These are phyloP conservation scores for Xylariaceae sp. DNA, from an alignment of 2,329 filamentous ascomycete genomes.

Conservation along the genomic window DNA sequence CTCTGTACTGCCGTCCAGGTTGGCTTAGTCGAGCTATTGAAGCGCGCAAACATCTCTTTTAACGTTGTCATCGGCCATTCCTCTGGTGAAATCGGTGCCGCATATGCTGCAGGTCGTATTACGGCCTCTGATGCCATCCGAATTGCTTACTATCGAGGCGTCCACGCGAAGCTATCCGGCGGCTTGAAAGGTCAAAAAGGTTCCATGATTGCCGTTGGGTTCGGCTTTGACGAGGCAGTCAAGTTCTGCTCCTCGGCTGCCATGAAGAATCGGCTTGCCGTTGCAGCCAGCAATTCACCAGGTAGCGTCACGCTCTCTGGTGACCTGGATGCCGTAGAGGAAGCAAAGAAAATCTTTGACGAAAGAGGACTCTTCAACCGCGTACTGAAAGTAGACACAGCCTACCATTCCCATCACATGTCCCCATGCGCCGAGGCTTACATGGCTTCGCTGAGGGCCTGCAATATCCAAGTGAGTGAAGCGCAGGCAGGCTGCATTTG, in stretches of 20 bases:
- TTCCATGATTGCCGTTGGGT: constrained; percentile 40
- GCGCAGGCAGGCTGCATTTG: not conserved
- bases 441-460: not conserved
- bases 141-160: constrained; percentile 39
- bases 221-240: constrained; percentile 21
- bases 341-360: constrained; percentile 6
- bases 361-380: constrained; percentile 15
- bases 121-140: constrained; percentile 30
- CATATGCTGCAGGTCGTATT: constrained; percentile 21
- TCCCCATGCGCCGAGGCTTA: not conserved
- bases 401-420: constrained; percentile 27
- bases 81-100: constrained; percentile 44
- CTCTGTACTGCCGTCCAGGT: constrained; percentile 49
- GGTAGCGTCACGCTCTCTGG: constrained; percentile 19
- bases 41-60: constrained; percentile 35
- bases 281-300: constrained; percentile 18
- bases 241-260: not conserved
- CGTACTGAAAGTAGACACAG: constrained; percentile 19
- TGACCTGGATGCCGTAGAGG: constrained; percentile 12
- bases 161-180: constrained; percentile 2
- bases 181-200: constrained; percentile 17
- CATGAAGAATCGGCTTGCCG: not conserved
- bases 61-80: constrained; percentile 41
- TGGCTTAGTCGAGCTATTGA: constrained; percentile 41
- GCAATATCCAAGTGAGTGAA: not conserved